Evolutionary conservation across 495 filamentous ascomycete species (phyloP).

Genomic region (Physcia stellaris): DNA sequence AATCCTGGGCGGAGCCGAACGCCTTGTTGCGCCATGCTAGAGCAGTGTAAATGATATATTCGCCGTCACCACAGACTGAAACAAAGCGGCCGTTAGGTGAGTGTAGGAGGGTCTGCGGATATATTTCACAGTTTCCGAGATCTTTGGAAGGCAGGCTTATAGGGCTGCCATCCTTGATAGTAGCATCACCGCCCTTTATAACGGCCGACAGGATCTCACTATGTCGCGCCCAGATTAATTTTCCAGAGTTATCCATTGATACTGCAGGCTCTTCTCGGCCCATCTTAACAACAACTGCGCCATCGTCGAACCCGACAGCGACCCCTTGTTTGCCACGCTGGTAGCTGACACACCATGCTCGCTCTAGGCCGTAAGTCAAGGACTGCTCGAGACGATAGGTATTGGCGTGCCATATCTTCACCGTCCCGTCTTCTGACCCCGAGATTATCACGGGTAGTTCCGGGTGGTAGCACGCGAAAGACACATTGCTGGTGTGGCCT

Average conservation of each 20-base stretch:
- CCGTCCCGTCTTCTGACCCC: conserved; percentile 94
- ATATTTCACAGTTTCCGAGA: conserved; percentile 87
- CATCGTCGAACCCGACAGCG: conserved; percentile 94
- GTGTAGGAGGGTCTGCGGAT: conserved; percentile 85
- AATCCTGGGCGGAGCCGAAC: conserved; percentile 88
- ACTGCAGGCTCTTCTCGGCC: conserved; percentile 94
- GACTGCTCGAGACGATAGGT: conserved; percentile 94
- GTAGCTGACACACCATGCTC: conserved; percentile 94
- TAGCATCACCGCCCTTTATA: conserved; percentile 80
- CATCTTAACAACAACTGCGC: conserved; percentile 94
- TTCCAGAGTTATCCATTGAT: conserved; percentile 91
- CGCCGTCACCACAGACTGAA: conserved; percentile 90
- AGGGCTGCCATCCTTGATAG: conserved; percentile 75
- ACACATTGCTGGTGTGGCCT: conserved; percentile 97
- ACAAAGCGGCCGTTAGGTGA: conserved; percentile 98
- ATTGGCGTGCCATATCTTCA: conserved; percentile 98
- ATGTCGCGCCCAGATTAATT: conserved; percentile 89
- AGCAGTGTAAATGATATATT: conserved; percentile 97
- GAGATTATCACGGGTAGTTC: conserved; percentile 96
- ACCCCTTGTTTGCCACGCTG: conserved; percentile 88
- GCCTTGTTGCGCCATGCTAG: conserved; percentile 96
- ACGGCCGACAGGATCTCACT: conserved; percentile 88
- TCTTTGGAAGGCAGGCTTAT: conserved; percentile 85
- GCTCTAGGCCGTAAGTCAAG: conserved; percentile 84
- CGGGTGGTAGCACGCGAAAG: conserved; percentile 95